Evolutionary conservation across 495 filamentous ascomycete genomes (phyloP), one percentile per base, ranked within the genome.

Genomic region (Penicillium antarcticum): DNA sequence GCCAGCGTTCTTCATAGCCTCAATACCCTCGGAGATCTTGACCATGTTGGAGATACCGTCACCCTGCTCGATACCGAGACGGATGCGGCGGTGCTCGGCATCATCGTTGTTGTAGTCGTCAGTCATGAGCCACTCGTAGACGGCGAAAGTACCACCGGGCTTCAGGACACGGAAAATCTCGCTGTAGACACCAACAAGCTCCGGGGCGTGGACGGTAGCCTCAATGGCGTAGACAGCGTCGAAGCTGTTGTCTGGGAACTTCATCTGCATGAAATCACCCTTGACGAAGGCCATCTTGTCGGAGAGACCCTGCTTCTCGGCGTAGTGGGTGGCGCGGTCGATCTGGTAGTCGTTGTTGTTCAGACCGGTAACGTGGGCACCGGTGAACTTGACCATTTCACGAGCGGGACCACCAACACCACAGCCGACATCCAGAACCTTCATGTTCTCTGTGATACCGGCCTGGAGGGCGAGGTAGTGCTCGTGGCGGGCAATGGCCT

Each of bases 331-430:
- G 6, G 94, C 95, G 43, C 94, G 88, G 71, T 97, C 82, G 66
- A 98, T 97, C 75, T 98, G 94, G 80, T 97, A 97, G 76, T 97
- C 92, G 76, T 97, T 98, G 85, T 97, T 98, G 84, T 98, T 98
- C 65, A 98, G 73, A 34, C 94, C 94, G 19, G 89, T 86, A 52
- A 97, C 82, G 61, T 96, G 91, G 63, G 80, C 86, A 56, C 87
- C 92, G 37, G 91, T 84, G 78, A 98, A 98, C 70, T 95, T 92
- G 68, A 87, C 87, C 57, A 98, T 97, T 75, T 98, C 94, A 50
- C 94, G 82, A 18, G 95, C 94, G n/a, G 94, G 94, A 42, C 94
- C 95, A 58, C 94, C 94, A 45, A 98, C 90, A 80, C 94, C 94
- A 70, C 95, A 98, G 45, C 94, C 94, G 51, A 98, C 95, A 71